Evolutionary conservation across 208 protist genomes (phyloP), one percentile per base, ranked within the genome.

Genomic region (Acanthamoeba castellanii): DNA sequence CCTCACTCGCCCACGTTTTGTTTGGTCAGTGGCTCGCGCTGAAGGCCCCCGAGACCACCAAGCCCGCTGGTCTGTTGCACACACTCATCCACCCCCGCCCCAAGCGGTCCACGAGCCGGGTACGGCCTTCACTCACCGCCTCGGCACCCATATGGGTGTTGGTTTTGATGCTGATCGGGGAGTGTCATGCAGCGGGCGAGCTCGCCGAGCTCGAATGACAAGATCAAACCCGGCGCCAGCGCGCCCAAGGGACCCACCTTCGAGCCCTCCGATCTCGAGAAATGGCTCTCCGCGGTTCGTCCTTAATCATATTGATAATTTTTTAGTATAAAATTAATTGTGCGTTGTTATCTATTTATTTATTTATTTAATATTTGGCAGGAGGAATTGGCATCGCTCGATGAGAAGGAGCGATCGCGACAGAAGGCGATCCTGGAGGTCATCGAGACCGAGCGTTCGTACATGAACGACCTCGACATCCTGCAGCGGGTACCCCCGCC

Each of bases 381-480:
- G 34, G 42, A 84, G 22, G 42, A 84, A n/a, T 45, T 84, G 4
- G n/a, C 42, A 5, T 55, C 34, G 74, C 74, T 84, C 45, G 34
- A 45, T 11, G 74, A 84, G 32, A n/a, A 25, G n/a, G 74, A 84
- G 74, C 74, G 45, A 55, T 52, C 34, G 45, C 16, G 74, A 3
- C 74, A 84, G 32, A 84, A 84, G 74, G 74, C 74, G 20, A 84
- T 84, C 74, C 74, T 84, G 6, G 74, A 84, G 45, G 34, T 84
- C 74, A 84, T 84, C 45, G 74, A 84, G 5, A 84, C 74, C 16
- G 74, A 84, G 30, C 74, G 74, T 27, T 84, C 74, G 16, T 84
- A 84, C 74, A 45, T 45, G 42, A 84, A 84, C 74, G 74, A 84
- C 74, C 74, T 84, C 42, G 74, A 84, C 74, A 84, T 84, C 45